A percentile compares a stretch with the other conserved stretches of the same genome.
Evolutionary conservation across 2,329 filamentous ascomycete species (phyloP).

Genomic region (Boeremia exigua): DNA sequence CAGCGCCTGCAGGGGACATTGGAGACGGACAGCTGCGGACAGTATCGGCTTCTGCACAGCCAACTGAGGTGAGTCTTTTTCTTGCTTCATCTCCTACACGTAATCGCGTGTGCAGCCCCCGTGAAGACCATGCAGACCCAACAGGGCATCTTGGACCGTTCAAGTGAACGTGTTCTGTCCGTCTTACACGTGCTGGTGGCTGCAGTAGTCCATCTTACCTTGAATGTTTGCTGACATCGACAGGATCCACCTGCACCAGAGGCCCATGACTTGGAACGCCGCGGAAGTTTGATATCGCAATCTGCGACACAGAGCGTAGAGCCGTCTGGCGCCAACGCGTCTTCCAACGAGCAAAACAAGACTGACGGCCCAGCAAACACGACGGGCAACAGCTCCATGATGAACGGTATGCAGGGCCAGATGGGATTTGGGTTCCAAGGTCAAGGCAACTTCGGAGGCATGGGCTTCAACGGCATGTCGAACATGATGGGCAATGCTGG

Average conservation of each 20-base stretch:
- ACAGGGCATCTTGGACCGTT: slow-evolving; percentile 8
- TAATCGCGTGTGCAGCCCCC: slow-evolving; percentile 7
- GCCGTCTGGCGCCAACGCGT: slow-evolving; percentile 24
- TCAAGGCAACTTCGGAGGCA: slow-evolving; percentile 59
- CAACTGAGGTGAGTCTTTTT: slow-evolving; percentile 34
- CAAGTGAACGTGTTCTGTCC: slow-evolving; percentile 27
- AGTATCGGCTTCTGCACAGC: slow-evolving; percentile 26
- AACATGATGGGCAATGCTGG: slow-evolving; percentile 61
- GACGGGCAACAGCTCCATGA: slow-evolving; percentile 33
- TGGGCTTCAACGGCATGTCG: slow-evolving; percentile 63
- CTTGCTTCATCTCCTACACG: background rate
- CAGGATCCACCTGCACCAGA: slow-evolving; percentile 25
- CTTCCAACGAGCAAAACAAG: slow-evolving; percentile 26
- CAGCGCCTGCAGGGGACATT: slow-evolving; percentile 17
- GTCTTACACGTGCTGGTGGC: slow-evolving; percentile 31
- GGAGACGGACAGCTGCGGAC: slow-evolving; percentile 22
- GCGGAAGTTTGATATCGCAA: slow-evolving; percentile 27
- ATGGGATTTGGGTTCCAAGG: slow-evolving; percentile 53
- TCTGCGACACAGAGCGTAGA: slow-evolving; percentile 24
- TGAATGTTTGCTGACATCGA: slow-evolving; percentile 22
- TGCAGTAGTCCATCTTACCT: slow-evolving; percentile 14
- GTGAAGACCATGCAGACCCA: slow-evolving; percentile 9
- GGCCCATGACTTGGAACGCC: slow-evolving; percentile 19
- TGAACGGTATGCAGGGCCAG: slow-evolving; percentile 38
- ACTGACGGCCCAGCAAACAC: slow-evolving; percentile 25